Evolutionary conservation across 106 monocot genomes (phyloP).

Genomic region (Iris macrosiphon): DNA sequence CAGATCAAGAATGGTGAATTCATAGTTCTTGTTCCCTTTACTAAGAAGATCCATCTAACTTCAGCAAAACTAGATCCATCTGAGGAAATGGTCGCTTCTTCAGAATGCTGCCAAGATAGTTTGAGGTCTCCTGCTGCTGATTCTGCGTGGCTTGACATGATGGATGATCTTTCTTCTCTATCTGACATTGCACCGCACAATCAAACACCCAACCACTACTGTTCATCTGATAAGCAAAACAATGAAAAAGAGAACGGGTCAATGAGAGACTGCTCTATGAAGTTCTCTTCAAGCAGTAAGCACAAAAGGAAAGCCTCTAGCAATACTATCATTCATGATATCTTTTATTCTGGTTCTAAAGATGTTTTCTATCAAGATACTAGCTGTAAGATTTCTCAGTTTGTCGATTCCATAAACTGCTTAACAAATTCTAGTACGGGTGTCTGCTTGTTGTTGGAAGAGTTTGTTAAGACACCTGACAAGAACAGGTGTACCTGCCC

Average conservation of each 20-base stretch:
- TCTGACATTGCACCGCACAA: conserved; percentile 8
- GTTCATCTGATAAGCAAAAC: neutral
- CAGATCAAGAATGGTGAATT: conserved; percentile 37
- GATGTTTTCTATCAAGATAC: conserved; percentile 13
- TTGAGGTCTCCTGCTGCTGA: conserved; percentile 22
- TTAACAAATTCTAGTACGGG: conserved; percentile 28
- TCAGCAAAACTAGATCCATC: neutral
- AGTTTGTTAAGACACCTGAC: conserved; percentile 1
- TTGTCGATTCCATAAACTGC: conserved; percentile 31
- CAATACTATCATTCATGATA: conserved; percentile 15
- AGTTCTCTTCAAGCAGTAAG: neutral
- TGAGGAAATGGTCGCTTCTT: neutral
- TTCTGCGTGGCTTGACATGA: conserved; percentile 67
- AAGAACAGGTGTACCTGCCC: conserved; percentile 45
- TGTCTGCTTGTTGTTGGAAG: conserved; percentile 40
- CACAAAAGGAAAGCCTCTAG: conserved; percentile 4
- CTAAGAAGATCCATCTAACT: conserved; percentile 37
- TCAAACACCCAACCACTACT: neutral
- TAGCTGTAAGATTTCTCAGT: conserved; percentile 13
- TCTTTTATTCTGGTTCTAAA: conserved; percentile 16
- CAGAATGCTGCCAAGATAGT: neutral
- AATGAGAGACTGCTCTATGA: neutral
- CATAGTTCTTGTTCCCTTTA: conserved; percentile 71
- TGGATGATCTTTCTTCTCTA: conserved; percentile 60
- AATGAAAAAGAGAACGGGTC: neutral